Evolutionary conservation across 2,329 filamentous ascomycete species (phyloP).

Genomic region (Cercospora sp.): DNA sequence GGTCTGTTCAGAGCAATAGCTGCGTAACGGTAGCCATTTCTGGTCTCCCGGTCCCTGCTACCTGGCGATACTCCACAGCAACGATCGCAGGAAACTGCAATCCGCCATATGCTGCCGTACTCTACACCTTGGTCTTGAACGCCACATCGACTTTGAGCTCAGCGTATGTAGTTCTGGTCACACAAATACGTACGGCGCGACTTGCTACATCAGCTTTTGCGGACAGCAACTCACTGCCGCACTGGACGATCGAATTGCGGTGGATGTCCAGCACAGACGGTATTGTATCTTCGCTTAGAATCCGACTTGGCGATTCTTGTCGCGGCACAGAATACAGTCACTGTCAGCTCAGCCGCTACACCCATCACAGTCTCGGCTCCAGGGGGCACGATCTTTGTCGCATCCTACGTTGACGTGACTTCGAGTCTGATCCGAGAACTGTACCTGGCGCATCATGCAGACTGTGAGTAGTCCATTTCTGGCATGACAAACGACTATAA

Average conservation of each 20-base stretch:
- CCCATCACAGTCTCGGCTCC: neutral
- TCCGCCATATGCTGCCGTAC: neutral
- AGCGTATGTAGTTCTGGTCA: neutral
- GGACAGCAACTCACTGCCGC: too few relatives aligned
- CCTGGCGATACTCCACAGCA: neutral
- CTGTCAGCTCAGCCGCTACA: neutral
- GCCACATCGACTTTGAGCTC: neutral
- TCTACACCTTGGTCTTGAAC: neutral
- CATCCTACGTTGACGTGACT: neutral
- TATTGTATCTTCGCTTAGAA: too few relatives aligned
- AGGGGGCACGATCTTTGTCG: neutral
- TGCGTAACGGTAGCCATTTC: too few relatives aligned
- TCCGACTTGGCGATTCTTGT: too few relatives aligned
- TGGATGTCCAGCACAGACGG: too few relatives aligned
- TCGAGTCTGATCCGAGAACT: neutral
- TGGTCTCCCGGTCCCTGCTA: too few relatives aligned
- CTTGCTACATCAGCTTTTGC: too few relatives aligned
- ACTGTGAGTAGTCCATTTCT: neutral
- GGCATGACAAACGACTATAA: neutral
- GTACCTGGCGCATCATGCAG: neutral
- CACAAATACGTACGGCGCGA: too few relatives aligned
- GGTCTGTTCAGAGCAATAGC: too few relatives aligned
- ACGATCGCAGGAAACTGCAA: neutral
- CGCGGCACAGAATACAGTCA: too few relatives aligned
- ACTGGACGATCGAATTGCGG: too few relatives aligned